Evolutionary conservation across 2,329 filamentous ascomycete species (phyloP).

Genomic region (Neonectria hederae): DNA sequence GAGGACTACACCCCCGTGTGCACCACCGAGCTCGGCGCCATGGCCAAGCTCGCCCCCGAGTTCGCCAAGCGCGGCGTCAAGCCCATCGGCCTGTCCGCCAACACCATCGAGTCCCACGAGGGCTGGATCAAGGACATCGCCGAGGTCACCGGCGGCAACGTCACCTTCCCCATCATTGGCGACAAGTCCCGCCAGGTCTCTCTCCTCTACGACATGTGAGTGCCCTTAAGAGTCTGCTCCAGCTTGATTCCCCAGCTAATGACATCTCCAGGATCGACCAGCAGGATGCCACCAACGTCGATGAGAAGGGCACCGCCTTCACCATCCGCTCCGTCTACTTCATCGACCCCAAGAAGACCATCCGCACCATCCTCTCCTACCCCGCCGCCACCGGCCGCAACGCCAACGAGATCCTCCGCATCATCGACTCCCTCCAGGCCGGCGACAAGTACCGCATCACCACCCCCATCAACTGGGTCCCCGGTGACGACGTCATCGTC

Average conservation of each 20-base stretch:
- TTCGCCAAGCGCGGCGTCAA: slow-evolving; percentile 89
- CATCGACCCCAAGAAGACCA: slow-evolving; percentile 93
- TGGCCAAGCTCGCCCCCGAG: slow-evolving; percentile 88
- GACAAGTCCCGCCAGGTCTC: slow-evolving; percentile 82
- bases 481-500: slow-evolving; percentile 91
- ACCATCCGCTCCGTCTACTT: slow-evolving; percentile 96
- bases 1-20: slow-evolving; percentile 95
- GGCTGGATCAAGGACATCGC: slow-evolving; percentile 92
- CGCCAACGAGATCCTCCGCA: slow-evolving; percentile 80
- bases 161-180: slow-evolving; percentile 82
- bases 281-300: slow-evolving; percentile 83
- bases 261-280: slow-evolving; percentile 71
- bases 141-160: slow-evolving; percentile 76
- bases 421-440: slow-evolving; percentile 81
- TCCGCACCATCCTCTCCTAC: slow-evolving; percentile 91
- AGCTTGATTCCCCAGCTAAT: slow-evolving; percentile 12
- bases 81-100: slow-evolving; percentile 90
- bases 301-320: slow-evolving; percentile 85
- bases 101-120: slow-evolving; percentile 84
- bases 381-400: slow-evolving; percentile 90
- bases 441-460: slow-evolving; percentile 90
- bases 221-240: too few species aligned
- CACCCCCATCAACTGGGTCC: slow-evolving; percentile 90
- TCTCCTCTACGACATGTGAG: slow-evolving; percentile 79
- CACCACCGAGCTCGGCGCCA: slow-evolving; percentile 94